phyloP scores from a whole-genome alignment of 306 rosid genomes.

The Boehmeria nivea region DNA sequence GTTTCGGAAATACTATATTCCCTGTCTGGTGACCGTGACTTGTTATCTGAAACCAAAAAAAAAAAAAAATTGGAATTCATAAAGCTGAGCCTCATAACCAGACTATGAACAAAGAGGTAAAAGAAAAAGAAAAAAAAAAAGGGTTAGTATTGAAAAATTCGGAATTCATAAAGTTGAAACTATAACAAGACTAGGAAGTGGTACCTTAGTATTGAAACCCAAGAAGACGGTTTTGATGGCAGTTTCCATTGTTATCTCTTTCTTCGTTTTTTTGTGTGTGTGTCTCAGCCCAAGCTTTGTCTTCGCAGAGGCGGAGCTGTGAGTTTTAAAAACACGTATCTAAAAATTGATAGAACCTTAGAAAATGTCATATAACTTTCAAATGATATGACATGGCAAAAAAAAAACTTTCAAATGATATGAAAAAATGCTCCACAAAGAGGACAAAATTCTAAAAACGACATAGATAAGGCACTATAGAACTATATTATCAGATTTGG shows the following conservation, averaged over 20 bases:
- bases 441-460: too few species aligned
- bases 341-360: too few species aligned
- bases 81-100: not conserved
- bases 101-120: not conserved
- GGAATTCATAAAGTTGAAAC: not conserved
- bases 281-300: too few species aligned
- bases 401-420: too few species aligned
- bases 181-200: slow-evolving; percentile 3
- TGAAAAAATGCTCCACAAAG: too few species aligned
- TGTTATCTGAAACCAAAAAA: slow-evolving; percentile 25
- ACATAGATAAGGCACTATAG: too few species aligned
- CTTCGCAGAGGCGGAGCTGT: too few species aligned
- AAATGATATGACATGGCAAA: too few species aligned
- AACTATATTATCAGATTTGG: too few species aligned
- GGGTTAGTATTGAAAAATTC: too few species aligned
- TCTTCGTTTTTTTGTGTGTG: not conserved
- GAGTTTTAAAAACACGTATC: too few species aligned
- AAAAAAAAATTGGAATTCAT: not conserved
- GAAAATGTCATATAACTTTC: too few species aligned
- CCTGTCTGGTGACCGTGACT: slow-evolving; percentile 22
- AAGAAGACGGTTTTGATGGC: slow-evolving; percentile 32
- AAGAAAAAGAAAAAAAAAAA: not conserved
- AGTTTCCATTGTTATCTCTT: slow-evolving; percentile 38
- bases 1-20: slow-evolving; percentile 22
- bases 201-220: slow-evolving; percentile 43